Evolutionary conservation across 192 early-diverging fungal genomes (phyloP).

Genomic region (Fimicolochytrium jonesii): DNA sequence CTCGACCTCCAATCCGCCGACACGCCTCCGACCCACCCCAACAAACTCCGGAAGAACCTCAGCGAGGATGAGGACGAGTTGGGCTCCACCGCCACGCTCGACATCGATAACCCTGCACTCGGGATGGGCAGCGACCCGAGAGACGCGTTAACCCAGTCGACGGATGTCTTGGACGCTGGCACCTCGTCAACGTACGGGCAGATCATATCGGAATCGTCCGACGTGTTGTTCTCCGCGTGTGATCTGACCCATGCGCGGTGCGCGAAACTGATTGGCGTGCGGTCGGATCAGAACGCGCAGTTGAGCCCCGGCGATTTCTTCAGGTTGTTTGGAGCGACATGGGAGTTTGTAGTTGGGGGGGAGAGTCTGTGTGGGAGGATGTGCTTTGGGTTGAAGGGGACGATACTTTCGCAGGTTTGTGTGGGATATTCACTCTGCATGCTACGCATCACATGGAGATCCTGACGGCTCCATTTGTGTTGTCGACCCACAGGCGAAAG

Average conservation of each 20-base stretch:
- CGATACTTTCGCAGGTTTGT: slow-evolving; percentile 72
- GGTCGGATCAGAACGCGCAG: slow-evolving; percentile 85
- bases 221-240: slow-evolving; percentile 72
- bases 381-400: slow-evolving; percentile 87
- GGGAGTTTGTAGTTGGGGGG: slow-evolving; percentile 75
- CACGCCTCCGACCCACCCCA: slow-evolving; percentile 9
- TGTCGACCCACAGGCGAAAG: slow-evolving; percentile 60
- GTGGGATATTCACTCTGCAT: neutral
- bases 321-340: slow-evolving; percentile 71
- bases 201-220: slow-evolving; percentile 64
- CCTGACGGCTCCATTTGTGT: slow-evolving; percentile 14
- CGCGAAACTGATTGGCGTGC: slow-evolving; percentile 79
- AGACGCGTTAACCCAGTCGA: too few species aligned
- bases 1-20: slow-evolving; percentile 18
- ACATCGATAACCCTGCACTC: neutral
- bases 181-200: slow-evolving; percentile 41
- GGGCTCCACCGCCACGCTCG: slow-evolving; percentile 14
- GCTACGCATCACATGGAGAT: neutral
- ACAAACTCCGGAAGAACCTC: slow-evolving; percentile 6
- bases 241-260: slow-evolving; percentile 84
- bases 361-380: slow-evolving; percentile 78
- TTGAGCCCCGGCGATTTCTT: slow-evolving; percentile 86
- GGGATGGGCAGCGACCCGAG: too few species aligned
- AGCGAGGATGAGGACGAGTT: slow-evolving; percentile 51
- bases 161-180: neutral